These are phyloP conservation scores for Anthracocystis panici-leucophaei DNA, from an alignment of 1,284 basidiomycete species.

Conservation along the genomic window DNA sequence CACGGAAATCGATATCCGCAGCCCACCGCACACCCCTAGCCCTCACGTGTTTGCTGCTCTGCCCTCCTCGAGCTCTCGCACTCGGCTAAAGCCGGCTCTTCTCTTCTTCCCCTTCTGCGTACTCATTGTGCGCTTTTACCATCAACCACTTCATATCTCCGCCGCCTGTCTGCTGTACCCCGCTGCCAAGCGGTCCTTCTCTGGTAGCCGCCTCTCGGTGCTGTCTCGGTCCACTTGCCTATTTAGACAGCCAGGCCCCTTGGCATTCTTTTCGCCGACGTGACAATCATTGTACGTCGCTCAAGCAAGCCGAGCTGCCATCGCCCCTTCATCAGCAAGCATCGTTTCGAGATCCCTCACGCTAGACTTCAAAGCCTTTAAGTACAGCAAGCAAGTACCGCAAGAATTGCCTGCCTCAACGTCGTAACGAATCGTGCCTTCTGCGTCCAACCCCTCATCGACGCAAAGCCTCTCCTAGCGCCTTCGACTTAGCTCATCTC, in stretches of 20 bases:
- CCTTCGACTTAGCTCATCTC: neutral
- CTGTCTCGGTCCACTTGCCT: conserved; percentile 18
- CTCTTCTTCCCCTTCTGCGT: neutral
- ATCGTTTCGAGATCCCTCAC: neutral
- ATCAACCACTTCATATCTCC: conserved; percentile 22
- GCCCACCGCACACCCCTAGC: conserved; percentile 6
- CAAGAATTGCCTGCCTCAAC: neutral
- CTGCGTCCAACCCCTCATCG: neutral
- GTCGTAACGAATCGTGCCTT: neutral
- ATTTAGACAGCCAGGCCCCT: conserved; percentile 1
- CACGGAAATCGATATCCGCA: conserved; percentile 37
- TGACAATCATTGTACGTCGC: conserved; percentile 13
- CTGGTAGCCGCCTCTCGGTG: conserved; percentile 10
- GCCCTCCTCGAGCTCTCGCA: neutral
- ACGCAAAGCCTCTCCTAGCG: neutral
- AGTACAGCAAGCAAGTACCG: neutral
- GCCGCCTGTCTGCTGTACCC: conserved; percentile 16
- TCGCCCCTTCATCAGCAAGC: conserved; percentile 7
- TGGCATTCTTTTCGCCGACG: conserved; percentile 7
- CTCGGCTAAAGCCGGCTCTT: conserved; percentile 20
- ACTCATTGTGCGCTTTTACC: conserved; percentile 17
- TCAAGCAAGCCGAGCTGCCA: conserved; percentile 1
- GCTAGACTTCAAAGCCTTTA: neutral
- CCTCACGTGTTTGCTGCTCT: conserved; percentile 8
- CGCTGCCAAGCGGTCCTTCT: conserved; percentile 5